phyloP scores from a whole-genome alignment of 371 early-diverging fungal species.

The Scutellospora calospora region DNA sequence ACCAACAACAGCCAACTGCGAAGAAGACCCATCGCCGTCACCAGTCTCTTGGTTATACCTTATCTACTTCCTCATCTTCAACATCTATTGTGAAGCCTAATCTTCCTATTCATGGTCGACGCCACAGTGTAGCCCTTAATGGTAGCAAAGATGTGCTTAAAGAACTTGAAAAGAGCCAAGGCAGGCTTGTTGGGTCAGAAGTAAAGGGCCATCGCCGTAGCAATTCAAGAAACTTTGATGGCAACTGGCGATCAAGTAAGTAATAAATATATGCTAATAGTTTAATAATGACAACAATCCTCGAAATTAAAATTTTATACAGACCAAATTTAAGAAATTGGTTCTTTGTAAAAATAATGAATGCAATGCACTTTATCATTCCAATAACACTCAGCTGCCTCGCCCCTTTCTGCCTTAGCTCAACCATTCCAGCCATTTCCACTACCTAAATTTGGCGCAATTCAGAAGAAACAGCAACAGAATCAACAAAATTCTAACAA shows the following conservation, averaged over 20 bases:
- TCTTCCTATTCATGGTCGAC: slow-evolving; percentile 18
- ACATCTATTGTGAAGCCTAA: neutral
- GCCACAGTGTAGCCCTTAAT: slow-evolving; percentile 44
- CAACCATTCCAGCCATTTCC: slow-evolving; percentile 33
- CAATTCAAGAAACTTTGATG: slow-evolving; percentile 40
- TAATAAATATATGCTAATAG: neutral
- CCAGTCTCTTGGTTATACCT: slow-evolving; percentile 40
- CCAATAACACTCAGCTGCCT: slow-evolving; percentile 38
- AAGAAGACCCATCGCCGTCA: slow-evolving; percentile 42
- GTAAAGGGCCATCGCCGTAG: slow-evolving; percentile 41
- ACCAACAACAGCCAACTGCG: slow-evolving; percentile 8
- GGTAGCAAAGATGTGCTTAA: slow-evolving; percentile 41
- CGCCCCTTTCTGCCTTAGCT: slow-evolving; percentile 35
- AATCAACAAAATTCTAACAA: slow-evolving; percentile 42
- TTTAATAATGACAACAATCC: neutral
- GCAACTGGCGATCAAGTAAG: slow-evolving; percentile 44
- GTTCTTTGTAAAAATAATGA: slow-evolving; percentile 14
- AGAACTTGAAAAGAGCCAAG: slow-evolving; percentile 42
- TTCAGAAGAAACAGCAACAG: slow-evolving; percentile 35
- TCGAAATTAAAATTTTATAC: neutral
- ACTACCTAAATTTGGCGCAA: slow-evolving; percentile 17
- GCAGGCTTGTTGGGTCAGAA: neutral
- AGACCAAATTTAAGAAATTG: neutral
- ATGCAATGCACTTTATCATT: slow-evolving; percentile 9
- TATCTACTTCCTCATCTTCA: neutral